Evolutionary conservation across 2,329 filamentous ascomycete species (phyloP).

Genomic region (Calonectria hongkongensis): DNA sequence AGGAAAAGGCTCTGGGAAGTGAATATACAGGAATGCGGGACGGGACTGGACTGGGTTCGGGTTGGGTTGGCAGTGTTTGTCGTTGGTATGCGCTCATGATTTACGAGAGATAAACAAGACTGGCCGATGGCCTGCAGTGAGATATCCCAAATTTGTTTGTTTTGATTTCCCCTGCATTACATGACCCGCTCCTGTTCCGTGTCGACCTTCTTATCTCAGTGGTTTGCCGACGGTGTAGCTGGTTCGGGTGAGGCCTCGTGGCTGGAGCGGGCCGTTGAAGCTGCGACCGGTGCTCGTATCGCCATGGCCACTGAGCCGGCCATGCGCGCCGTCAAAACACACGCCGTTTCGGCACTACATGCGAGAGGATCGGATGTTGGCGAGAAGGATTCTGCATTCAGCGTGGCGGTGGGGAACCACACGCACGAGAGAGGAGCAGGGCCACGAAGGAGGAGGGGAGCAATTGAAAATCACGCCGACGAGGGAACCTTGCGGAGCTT

Average conservation of each 20-base stretch:
- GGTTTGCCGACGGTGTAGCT: conserved; percentile 23
- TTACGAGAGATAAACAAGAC: conserved; percentile 56
- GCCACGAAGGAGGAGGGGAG: too few species aligned
- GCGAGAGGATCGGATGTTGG: conserved; percentile 22
- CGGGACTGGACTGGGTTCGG: conserved; percentile 37
- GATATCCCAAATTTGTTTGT: conserved; percentile 49
- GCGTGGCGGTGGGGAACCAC: not conserved
- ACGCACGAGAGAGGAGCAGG: not conserved
- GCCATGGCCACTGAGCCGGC: conserved; percentile 25
- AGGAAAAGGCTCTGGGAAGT: conserved; percentile 34
- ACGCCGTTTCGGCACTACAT: conserved; percentile 27
- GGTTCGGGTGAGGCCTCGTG: conserved; percentile 17
- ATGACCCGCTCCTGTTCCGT: conserved; percentile 1
- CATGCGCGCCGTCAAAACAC: conserved; percentile 40
- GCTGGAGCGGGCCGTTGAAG: conserved; percentile 9
- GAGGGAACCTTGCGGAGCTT: conserved; percentile 26
- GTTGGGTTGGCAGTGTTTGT: conserved; percentile 46
- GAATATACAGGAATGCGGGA: conserved; percentile 42
- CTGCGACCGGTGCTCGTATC: conserved; percentile 33
- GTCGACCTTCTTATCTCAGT: conserved; percentile 13
- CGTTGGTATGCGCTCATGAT: conserved; percentile 53
- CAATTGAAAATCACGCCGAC: conserved; percentile 1
- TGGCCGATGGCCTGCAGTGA: conserved; percentile 47
- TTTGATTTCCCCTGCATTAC: conserved; percentile 13
- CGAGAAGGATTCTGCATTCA: conserved; percentile 14